Percentiles rank a stretch among this genome's conserved stretches.
phyloP scores from a whole-genome alignment of 192 early-diverging fungal species.

The Rhizoclosmatium globosum region DNA sequence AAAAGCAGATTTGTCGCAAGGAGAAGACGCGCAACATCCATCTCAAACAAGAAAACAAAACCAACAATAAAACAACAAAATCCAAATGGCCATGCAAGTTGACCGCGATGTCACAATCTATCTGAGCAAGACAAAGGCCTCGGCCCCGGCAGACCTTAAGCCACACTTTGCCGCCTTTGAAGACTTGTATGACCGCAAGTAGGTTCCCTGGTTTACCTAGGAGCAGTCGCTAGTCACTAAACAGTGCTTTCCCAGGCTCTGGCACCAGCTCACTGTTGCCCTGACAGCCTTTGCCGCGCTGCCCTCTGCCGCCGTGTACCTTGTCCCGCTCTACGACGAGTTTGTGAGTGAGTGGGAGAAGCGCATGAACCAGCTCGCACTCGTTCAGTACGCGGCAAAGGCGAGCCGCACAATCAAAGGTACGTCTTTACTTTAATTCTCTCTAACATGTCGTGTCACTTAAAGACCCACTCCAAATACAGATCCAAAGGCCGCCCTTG shows the following conservation, averaged over 20 bases:
- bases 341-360: constrained; percentile 94
- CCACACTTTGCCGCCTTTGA: constrained; percentile 87
- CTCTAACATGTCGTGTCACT: not conserved
- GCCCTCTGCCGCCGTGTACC: constrained; percentile 78
- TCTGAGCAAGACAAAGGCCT: constrained; percentile 70
- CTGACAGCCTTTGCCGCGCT: constrained; percentile 82
- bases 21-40: not conserved
- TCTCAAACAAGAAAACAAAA: constrained; percentile 8
- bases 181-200: constrained; percentile 95
- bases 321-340: constrained; percentile 85
- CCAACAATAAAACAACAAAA: constrained; percentile 18
- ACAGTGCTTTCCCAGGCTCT: constrained; percentile 71
- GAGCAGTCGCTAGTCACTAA: not conserved
- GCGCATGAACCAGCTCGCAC: constrained; percentile 94
- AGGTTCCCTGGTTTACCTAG: constrained; percentile 43
- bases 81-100: too few relatives aligned
- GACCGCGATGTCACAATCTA: constrained; percentile 70
- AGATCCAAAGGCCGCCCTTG: constrained; percentile 60
- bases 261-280: constrained; percentile 94
- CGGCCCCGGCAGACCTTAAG: constrained; percentile 74
- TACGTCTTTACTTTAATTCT: constrained; percentile 35
- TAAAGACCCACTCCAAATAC: not conserved
- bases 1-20: not conserved
- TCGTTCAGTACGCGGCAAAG: constrained; percentile 83
- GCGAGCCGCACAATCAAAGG: constrained; percentile 79